Base-by-base conservation (phyloP, 139 green algal genomes). In the Coccomyxa sp. region DNA sequence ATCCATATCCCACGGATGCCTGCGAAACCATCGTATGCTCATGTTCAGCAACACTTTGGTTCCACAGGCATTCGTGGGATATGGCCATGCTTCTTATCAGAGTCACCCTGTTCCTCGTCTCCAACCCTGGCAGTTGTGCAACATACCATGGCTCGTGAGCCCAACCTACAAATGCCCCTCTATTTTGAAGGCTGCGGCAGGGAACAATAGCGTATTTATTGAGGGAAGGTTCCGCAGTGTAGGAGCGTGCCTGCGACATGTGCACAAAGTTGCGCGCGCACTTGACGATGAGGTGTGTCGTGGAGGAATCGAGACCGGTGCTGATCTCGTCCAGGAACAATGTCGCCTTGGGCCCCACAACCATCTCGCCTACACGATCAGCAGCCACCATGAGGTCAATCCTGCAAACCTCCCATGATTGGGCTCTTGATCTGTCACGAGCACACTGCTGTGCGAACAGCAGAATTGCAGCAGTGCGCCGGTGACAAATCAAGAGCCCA, bases 311-410 rank as follows among this genome's bases (percentile, higher is more conserved):
- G 58, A 92, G 75, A 13, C 89, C 89, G 0, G 89, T 92, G 25
- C 77, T 87, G 76, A 92, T 92, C 76, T 90, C 80, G 71, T 77
- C 90, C 79, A 90, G 84, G 79, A 93, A 86, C 45, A 92, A 60
- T 32, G 85, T 82, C 13, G 81, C 79, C 13, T 76, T 77, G 12
- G 87, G 86, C 0, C 88, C 89, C 28, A 94, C 93, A 13, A 95
- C 87, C 89, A 94, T 94, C 87, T 96, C 93, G 32, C 86, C 88
- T 86, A 78, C 63, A 25, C 38, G 13, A 38, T 45, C 60, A 45
- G 63, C 32, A 27, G 74, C 71, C 30, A 27, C 4, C 71, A n/a
- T 51, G 7, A 51, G 3, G 3, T 51, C 38, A 51, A 51, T 51
- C 38, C 3, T 51, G 38, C 7, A 18, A 71, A 71, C 63, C 17